A percentile compares a stretch with the other conserved stretches of the same genome.
Conservation (phyloP, 352 stramenopile species). For the Globisporangium takayamanum region DNA sequence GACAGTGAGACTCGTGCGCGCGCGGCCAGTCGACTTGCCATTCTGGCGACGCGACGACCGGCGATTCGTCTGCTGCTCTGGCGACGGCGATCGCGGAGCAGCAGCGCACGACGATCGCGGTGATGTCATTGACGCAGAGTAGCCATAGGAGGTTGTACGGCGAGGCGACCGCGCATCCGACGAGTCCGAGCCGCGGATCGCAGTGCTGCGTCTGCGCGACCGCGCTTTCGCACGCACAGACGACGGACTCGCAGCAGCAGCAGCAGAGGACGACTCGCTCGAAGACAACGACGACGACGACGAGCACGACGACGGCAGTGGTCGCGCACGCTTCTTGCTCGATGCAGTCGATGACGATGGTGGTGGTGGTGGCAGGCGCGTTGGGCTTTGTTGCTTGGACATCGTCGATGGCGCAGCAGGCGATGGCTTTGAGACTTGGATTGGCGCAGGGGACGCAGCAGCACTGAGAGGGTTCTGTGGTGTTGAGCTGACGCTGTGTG, state of each 20-base stretch:
- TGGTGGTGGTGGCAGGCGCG: slow-evolving; percentile 3
- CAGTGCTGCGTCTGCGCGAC: slow-evolving; percentile 3
- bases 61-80: slow-evolving; percentile 6
- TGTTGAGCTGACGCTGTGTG: not conserved
- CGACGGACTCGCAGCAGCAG: not conserved
- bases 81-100: not conserved
- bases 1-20: slow-evolving; percentile 49
- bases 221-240: slow-evolving; percentile 1
- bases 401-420: not conserved
- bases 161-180: no score
- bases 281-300: slow-evolving; percentile 5
- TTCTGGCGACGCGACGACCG: slow-evolving; percentile 10
- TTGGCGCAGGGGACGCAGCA: no score
- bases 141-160: not conserved
- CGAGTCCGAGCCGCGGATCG: slow-evolving; percentile 2
- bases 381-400: not conserved
- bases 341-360: not conserved
- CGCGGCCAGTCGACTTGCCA: slow-evolving; percentile 12
- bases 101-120: not conserved
- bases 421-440: not conserved
- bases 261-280: not conserved
- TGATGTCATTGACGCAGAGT: not conserved
- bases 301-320: not conserved
- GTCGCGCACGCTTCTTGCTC: slow-evolving; percentile 27
- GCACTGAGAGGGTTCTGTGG: not conserved